Base-by-base conservation (phyloP, 2,329 filamentous ascomycete genomes). In the Cladophialophora carrionii region DNA sequence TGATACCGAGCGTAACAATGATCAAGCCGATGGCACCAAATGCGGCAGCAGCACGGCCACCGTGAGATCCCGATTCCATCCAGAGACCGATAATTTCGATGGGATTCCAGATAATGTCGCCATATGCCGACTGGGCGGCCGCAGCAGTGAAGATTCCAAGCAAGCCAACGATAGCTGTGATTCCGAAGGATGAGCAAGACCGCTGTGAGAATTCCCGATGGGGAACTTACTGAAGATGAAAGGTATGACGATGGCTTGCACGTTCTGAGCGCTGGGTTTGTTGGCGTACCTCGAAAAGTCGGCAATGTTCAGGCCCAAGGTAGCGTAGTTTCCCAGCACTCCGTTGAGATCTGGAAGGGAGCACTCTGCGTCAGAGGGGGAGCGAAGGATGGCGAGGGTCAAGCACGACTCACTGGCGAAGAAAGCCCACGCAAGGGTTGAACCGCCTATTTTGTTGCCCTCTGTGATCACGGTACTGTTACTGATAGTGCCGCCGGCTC, bases 1-100 rank as follows among this genome's bases (percentile, higher is more conserved):
- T 86, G n/a, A 81, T 82, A 49, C 85, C 82, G 4, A 87, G 75
- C 29, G 66, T 68, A 43, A 68, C 68, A 34, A 70, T 68, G 61
- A 68, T 68, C 76, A 84, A 85, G 7, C 79, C 79, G 4, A 83
- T 77, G 0, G 81, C 84, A 12, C 77, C 83, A 70, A 87, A 84
- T 70, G 83, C 83, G n/a, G 75, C 74, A 1, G 82, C 84, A 41
- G 66, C 68, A 5, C 68, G 63, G 22, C 67, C 67, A 61, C 65
- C 60, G 31, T 54, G 49, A 24, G 64, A 69, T 14, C 68, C 66
- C n/a, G 58, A 58, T 26, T 56, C 26, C 54, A 59, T 55, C 66
- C 66, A 69, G n/a, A 58, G 62, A 46, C 55, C 26, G 55, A 70
- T 34, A 51, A 68, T 68, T 49, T 64, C 66, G 37, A 67, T 70